A percentile compares a stretch with the other conserved stretches of the same genome.
phyloP scores from a whole-genome alignment of 108 stramenopile species.

The Skeletonema marinoi region DNA sequence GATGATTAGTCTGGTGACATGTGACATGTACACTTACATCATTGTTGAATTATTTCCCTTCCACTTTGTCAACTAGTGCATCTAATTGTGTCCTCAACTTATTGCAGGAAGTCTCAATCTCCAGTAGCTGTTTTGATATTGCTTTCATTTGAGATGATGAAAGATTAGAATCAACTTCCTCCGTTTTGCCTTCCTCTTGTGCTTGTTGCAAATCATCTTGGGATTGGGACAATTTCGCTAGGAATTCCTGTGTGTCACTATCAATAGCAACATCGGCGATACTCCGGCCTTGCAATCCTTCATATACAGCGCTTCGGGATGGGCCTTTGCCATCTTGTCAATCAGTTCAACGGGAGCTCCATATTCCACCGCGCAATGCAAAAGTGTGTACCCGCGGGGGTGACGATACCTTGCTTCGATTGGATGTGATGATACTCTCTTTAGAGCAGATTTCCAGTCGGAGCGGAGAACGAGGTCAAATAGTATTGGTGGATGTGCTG shows the following conservation, averaged over 20 bases:
- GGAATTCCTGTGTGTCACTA: slow-evolving; percentile 14
- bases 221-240: background rate
- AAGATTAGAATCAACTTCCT: background rate
- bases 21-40: background rate
- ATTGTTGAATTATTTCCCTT: background rate
- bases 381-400: slow-evolving; percentile 19
- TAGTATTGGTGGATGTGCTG: slow-evolving; percentile 24
- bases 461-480: slow-evolving; percentile 23
- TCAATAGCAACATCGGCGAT: slow-evolving; percentile 12
- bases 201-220: background rate
- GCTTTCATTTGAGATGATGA: slow-evolving; percentile 3
- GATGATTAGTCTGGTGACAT: background rate
- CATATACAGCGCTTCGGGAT: slow-evolving; percentile 9
- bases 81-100: slow-evolving; percentile 1
- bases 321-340: slow-evolving; percentile 21
- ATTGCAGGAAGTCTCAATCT: slow-evolving; percentile 9
- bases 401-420: slow-evolving; percentile 24
- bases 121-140: slow-evolving; percentile 2
- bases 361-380: slow-evolving; percentile 22
- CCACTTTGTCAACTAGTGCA: background rate
- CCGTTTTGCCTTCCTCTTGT: background rate
- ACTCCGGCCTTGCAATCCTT: slow-evolving; percentile 33
- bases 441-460: slow-evolving; percentile 12
- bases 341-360: slow-evolving; percentile 23
- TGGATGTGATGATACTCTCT: slow-evolving; percentile 17